A percentile compares a stretch with the other conserved stretches of the same genome.
Evolutionary conservation across 495 filamentous ascomycete genomes (phyloP).

Genomic region (Penicillium turbatum): DNA sequence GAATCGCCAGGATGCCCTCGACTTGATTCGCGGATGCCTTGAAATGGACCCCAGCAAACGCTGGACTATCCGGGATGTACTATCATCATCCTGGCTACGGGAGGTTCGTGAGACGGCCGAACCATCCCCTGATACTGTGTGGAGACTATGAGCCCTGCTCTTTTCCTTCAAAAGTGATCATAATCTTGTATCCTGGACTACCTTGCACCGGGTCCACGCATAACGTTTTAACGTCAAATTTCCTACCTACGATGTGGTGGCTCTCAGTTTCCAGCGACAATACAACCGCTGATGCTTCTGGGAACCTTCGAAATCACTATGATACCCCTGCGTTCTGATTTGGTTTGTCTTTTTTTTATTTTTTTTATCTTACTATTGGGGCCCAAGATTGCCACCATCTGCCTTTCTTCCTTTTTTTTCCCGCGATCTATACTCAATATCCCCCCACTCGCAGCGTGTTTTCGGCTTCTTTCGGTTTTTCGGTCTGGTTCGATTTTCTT

Average conservation of each 20-base stretch:
- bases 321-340: conserved; percentile 18
- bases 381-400: not conserved
- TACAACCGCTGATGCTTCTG: conserved; percentile 4
- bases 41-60: conserved; percentile 48
- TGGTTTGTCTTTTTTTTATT: not conserved
- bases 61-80: conserved; percentile 51
- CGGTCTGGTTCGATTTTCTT: not conserved
- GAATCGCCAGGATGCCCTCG: conserved; percentile 43
- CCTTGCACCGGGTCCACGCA: not conserved
- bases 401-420: not conserved
- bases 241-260: not conserved
- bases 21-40: conserved; percentile 50
- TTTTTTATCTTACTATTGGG: not conserved
- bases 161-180: not conserved
- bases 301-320: conserved; percentile 3
- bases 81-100: conserved; percentile 55
- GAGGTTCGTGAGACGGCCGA: conserved; percentile 27
- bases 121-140: conserved; percentile 27
- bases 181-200: not conserved
- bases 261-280: conserved; percentile 3
- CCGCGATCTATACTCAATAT: not conserved
- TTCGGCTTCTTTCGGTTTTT: not conserved
- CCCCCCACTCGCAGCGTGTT: conserved; percentile 2
- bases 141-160: conserved; percentile 31
- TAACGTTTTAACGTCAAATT: not conserved